phyloP scores from a whole-genome alignment of 495 filamentous ascomycete genomes.

The Pyrenula massariospora region DNA sequence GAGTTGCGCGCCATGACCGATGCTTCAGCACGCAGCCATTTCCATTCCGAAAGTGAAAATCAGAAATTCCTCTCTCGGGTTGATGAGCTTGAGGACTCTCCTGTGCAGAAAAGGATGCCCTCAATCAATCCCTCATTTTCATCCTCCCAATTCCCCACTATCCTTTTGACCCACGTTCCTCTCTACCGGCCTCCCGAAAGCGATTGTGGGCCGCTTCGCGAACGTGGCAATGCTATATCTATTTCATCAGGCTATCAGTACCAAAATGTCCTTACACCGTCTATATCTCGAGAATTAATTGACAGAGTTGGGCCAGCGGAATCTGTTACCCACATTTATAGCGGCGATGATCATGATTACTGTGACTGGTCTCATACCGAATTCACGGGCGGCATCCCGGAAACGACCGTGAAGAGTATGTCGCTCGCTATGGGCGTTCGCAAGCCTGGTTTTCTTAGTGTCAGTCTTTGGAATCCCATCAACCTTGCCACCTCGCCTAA shows the following conservation, averaged over 20 bases:
- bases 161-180: conserved; percentile 85
- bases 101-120: neutral
- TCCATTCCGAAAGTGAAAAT: conserved; percentile 25
- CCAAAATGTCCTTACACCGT: conserved; percentile 76
- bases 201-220: conserved; percentile 82
- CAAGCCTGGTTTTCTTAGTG: conserved; percentile 74
- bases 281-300: conserved; percentile 61
- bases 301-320: conserved; percentile 61
- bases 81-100: conserved; percentile 7
- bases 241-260: conserved; percentile 82
- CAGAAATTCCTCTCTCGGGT: neutral
- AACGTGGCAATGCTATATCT: conserved; percentile 65
- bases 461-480: conserved; percentile 86
- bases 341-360: conserved; percentile 97
- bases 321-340: conserved; percentile 58
- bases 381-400: conserved; percentile 55
- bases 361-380: conserved; percentile 74
- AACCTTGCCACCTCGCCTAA: conserved; percentile 21
- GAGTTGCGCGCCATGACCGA: conserved; percentile 27
- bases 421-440: conserved; percentile 97
- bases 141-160: conserved; percentile 54
- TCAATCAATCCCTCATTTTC: neutral
- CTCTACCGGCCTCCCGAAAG: conserved; percentile 71
- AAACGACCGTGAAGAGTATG: conserved; percentile 90
- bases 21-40: conserved; percentile 30